Conservation (phyloP, 1,139 yeast genomes). For the Lodderomyces orthopsilosis region DNA sequence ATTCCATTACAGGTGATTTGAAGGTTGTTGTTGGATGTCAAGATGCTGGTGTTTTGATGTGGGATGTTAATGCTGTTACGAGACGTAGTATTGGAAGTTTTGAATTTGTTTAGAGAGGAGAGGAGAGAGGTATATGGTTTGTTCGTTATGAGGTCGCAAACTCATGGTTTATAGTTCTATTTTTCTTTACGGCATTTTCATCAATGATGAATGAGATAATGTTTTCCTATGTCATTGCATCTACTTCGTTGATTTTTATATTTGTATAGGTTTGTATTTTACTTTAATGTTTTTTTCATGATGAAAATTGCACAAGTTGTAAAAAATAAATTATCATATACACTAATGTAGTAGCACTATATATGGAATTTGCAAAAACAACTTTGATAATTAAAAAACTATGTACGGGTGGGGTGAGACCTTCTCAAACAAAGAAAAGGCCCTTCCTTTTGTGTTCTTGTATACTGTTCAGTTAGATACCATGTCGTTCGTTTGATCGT, state of each 20-base stretch:
- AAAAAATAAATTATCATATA: no score
- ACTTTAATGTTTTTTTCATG: no score
- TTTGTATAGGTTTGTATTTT: background rate
- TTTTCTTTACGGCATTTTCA: background rate
- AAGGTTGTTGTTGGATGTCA: slow-evolving; percentile 42
- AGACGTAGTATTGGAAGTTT: slow-evolving; percentile 41
- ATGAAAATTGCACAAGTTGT: no score
- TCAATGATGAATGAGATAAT: no score
- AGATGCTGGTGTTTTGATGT: slow-evolving; percentile 41
- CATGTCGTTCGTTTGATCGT: no score
- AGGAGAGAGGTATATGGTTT: background rate
- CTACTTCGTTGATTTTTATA: background rate
- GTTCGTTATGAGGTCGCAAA: background rate
- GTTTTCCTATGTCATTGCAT: background rate
- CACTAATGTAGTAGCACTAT: no score
- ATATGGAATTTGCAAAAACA: no score
- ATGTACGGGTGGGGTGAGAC: background rate
- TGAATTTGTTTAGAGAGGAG: slow-evolving; percentile 23
- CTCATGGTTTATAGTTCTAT: no score
- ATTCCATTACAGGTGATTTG: slow-evolving; percentile 19
- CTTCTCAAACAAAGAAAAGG: no score
- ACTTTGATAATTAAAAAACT: background rate
- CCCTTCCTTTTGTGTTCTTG: no score
- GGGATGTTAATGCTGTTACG: slow-evolving; percentile 43
- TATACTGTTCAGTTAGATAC: no score